Evolutionary conservation across 768 basidiomycete species (phyloP).

Genomic region (Pleurotus djamor): DNA sequence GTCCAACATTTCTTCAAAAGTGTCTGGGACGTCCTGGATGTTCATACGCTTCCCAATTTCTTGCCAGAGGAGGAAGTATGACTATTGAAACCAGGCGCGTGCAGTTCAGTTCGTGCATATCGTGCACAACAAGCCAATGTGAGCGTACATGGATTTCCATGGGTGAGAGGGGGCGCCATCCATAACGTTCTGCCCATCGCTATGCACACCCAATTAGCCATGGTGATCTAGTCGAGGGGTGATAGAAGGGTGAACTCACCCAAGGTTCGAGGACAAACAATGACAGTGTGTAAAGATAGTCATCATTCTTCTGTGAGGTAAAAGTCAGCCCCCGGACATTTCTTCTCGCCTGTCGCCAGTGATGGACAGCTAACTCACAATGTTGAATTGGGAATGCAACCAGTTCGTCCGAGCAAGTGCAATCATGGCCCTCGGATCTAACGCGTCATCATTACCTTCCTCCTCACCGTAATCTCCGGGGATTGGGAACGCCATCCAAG

Average conservation of each 20-base stretch:
- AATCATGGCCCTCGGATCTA: conserved; percentile 32
- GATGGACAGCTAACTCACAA: conserved; percentile 21
- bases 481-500: conserved; percentile 32
- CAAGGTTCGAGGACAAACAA: conserved; percentile 30
- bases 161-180: conserved; percentile 42
- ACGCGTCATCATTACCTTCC: conserved; percentile 6
- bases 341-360: background rate
- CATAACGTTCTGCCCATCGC: conserved; percentile 38
- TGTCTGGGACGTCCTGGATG: conserved; percentile 43
- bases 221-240: background rate
- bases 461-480: conserved; percentile 13
- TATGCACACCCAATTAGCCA: conserved; percentile 12
- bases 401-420: conserved; percentile 36
- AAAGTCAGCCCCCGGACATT: background rate
- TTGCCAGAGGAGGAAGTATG: conserved; percentile 38
- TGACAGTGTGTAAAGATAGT: conserved; percentile 27
- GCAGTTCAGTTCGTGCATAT: background rate
- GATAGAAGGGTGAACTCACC: conserved; percentile 18
- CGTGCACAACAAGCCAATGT: background rate
- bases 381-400: conserved; percentile 34
- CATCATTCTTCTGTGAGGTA: conserved; percentile 23
- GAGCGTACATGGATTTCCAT: conserved; percentile 30
- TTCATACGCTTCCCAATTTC: conserved; percentile 47
- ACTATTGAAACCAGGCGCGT: conserved; percentile 17
- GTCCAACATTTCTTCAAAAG: conserved; percentile 27